A percentile compares a stretch with the other conserved stretches of the same genome.
These are phyloP conservation scores for Trapa incisa DNA, from an alignment of 345 rosid genomes.

Conservation along the genomic window DNA sequence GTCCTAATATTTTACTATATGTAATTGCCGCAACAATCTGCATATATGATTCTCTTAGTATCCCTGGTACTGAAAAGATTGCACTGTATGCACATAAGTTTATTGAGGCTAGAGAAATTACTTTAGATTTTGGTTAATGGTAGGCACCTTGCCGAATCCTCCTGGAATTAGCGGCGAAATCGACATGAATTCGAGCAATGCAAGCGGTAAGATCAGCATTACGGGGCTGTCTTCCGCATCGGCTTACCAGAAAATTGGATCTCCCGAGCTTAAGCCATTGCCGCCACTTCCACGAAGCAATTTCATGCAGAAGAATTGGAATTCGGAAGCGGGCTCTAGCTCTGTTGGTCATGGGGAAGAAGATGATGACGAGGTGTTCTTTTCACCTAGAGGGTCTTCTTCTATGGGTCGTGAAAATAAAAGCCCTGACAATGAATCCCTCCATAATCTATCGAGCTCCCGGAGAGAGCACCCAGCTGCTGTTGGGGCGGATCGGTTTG, in stretches of 20 bases:
- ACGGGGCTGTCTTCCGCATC: constrained; percentile 21
- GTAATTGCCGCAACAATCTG: neutral
- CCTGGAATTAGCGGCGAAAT: constrained; percentile 24
- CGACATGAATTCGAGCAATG: constrained; percentile 20
- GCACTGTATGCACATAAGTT: neutral
- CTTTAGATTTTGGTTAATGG: neutral
- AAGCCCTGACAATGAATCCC: constrained; percentile 10
- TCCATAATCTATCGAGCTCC: constrained; percentile 30
- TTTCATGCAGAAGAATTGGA: constrained; percentile 24
- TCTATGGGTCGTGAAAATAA: constrained; percentile 36
- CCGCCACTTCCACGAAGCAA: constrained; percentile 66
- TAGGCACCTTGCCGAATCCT: constrained; percentile 41
- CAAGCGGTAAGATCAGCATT: constrained; percentile 30
- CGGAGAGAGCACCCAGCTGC: constrained; percentile 19
- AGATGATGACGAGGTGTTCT: constrained; percentile 68
- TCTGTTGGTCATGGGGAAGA: constrained; percentile 19
- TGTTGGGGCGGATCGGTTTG: constrained; percentile 26
- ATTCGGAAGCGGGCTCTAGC: constrained; percentile 11
- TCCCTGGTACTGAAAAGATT: neutral
- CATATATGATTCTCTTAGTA: neutral
- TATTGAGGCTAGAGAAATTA: neutral
- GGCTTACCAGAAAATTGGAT: constrained; percentile 46
- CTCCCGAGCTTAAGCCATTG: constrained; percentile 86
- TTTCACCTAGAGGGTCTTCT: constrained; percentile 82
- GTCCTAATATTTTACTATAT: neutral